These are phyloP conservation scores for Podospora australis DNA, from an alignment of 495 filamentous ascomycete species.

Conservation along the genomic window DNA sequence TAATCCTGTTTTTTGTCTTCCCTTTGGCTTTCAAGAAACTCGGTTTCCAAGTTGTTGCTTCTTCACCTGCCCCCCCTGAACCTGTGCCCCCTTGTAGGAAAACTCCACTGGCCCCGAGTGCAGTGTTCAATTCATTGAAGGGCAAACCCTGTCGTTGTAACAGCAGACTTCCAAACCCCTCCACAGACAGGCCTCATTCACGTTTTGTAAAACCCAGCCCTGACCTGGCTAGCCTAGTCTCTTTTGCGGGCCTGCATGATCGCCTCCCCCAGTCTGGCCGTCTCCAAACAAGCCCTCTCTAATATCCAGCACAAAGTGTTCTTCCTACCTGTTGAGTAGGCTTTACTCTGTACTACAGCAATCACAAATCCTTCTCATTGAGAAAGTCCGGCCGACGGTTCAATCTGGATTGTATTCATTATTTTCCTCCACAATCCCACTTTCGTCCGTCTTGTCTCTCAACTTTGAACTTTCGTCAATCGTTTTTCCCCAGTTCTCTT, in stretches of 20 bases:
- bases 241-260: slow-evolving; percentile 28
- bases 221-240: slow-evolving; percentile 18
- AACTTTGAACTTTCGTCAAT: slow-evolving; percentile 1
- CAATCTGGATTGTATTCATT: not conserved
- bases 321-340: not conserved
- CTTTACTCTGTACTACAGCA: not conserved
- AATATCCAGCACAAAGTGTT: not conserved
- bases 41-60: slow-evolving; percentile 5
- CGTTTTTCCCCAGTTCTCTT: slow-evolving; percentile 2
- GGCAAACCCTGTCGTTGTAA: slow-evolving; percentile 10
- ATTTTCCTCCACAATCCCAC: slow-evolving; percentile 9
- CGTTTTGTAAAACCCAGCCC: slow-evolving; percentile 23
- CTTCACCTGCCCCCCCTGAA: not conserved
- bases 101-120: not conserved
- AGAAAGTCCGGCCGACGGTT: too few species aligned
- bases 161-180: slow-evolving; percentile 3
- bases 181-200: slow-evolving; percentile 16
- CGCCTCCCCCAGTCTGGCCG: slow-evolving; percentile 20
- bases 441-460: not conserved
- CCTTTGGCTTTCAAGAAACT: not conserved
- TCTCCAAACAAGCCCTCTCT: slow-evolving; percentile 22
- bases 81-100: not conserved
- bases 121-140: not conserved
- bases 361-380: too few species aligned
- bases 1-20: not conserved